These are phyloP conservation scores for Xerocomellus amylosporus DNA, from an alignment of 768 basidiomycete genomes.

Conservation along the genomic window DNA sequence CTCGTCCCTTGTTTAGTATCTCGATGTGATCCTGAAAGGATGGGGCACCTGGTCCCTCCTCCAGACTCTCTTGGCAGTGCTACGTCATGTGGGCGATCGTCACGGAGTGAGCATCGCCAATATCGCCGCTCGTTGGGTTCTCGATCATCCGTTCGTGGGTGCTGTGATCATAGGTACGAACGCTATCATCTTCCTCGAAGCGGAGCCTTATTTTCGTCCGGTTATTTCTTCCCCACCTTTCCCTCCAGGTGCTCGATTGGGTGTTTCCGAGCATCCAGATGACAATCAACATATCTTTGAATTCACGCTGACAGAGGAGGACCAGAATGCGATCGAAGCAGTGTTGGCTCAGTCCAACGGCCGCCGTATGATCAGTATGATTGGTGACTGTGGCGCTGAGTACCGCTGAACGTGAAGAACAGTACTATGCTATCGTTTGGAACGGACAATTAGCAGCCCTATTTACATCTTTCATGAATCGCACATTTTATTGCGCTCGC, in stretches of 20 bases:
- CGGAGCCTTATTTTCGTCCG: background rate
- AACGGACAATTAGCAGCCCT: background rate
- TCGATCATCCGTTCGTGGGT: conserved; percentile 74
- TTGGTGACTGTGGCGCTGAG: conserved; percentile 85
- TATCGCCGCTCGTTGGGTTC: conserved; percentile 77
- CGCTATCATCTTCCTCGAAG: background rate
- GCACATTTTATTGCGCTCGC: background rate
- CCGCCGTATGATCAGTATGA: conserved; percentile 56
- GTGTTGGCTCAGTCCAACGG: conserved; percentile 64
- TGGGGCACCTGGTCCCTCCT: conserved; percentile 82
- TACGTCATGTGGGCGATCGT: conserved; percentile 64
- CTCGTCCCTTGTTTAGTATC: conserved; percentile 52
- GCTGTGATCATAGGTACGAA: conserved; percentile 71
- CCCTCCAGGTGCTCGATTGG: conserved; percentile 62
- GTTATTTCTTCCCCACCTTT: background rate
- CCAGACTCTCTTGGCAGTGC: conserved; percentile 56
- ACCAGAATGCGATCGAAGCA: conserved; percentile 59
- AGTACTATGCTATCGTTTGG: background rate
- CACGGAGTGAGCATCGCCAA: conserved; percentile 73
- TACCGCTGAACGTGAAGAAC: conserved; percentile 45
- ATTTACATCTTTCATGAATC: background rate
- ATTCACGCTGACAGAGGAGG: conserved; percentile 53
- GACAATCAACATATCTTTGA: conserved; percentile 66
- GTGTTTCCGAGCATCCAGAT: conserved; percentile 67
- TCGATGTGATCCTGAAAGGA: conserved; percentile 75